phyloP scores from a whole-genome alignment of 495 filamentous ascomycete species.

The Aspergillus ostianus region DNA sequence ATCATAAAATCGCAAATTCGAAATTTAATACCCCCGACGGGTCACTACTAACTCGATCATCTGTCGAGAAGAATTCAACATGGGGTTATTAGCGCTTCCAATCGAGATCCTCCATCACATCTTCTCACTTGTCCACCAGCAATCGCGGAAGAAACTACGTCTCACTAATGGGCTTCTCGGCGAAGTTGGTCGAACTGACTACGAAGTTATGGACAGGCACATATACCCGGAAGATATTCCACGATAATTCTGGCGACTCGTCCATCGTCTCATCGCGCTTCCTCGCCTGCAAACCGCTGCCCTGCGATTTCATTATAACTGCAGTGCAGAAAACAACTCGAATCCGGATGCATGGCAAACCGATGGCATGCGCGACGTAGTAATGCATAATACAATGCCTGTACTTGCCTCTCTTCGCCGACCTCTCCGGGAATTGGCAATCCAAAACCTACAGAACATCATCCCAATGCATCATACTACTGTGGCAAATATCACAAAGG shows the following conservation, averaged over 20 bases:
- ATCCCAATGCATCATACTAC: slow-evolving; percentile 7
- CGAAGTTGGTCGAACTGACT: not conserved
- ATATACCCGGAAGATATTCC: not conserved
- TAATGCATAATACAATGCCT: slow-evolving; percentile 15
- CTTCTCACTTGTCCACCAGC: slow-evolving; percentile 2
- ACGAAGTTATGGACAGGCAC: not conserved
- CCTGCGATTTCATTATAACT: slow-evolving; percentile 21
- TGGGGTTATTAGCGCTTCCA: not conserved
- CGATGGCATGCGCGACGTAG: slow-evolving; percentile 8
- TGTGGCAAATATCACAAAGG: slow-evolving; percentile 8
- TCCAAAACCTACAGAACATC: slow-evolving; percentile 23
- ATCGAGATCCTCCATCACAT: slow-evolving; percentile 9
- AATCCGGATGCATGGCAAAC: slow-evolving; percentile 5
- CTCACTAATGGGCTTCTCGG: slow-evolving; percentile 1
- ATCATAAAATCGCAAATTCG: too few relatives aligned
- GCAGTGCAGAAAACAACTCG: slow-evolving; percentile 3
- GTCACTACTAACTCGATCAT: too few relatives aligned
- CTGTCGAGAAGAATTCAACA: not conserved
- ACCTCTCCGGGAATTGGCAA: slow-evolving; percentile 16
- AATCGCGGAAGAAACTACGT: slow-evolving; percentile 5
- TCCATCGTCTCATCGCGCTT: slow-evolving; percentile 11
- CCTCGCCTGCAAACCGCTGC: slow-evolving; percentile 19
- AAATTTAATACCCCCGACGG: too few relatives aligned
- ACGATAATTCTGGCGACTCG: not conserved
- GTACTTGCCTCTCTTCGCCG: slow-evolving; percentile 10